Evolutionary conservation across 2,329 filamentous ascomycete species (phyloP).

Genomic region (Epicoccum sorghinum): DNA sequence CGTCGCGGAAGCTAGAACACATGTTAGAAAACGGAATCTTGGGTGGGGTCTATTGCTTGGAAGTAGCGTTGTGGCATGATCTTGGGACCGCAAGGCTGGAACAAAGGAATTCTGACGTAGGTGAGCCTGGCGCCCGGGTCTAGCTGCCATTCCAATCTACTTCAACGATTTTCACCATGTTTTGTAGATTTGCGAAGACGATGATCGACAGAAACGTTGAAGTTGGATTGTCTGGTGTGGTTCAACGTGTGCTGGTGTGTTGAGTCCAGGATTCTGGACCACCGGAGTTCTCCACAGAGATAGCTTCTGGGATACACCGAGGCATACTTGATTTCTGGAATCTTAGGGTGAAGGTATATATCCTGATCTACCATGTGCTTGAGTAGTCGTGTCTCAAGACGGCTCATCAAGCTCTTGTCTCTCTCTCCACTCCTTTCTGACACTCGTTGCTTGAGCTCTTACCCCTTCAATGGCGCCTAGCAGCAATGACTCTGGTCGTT

Average conservation of each 20-base stretch:
- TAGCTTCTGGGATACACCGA: too few relatives aligned
- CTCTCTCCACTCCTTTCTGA: neutral
- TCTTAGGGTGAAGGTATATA: too few relatives aligned
- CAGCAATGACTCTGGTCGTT: neutral
- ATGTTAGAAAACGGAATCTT: neutral
- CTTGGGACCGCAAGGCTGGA: neutral
- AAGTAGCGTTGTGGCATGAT: neutral
- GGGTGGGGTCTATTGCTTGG: neutral
- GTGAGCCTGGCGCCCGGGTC: neutral
- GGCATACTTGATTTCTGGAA: too few relatives aligned
- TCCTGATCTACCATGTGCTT: too few relatives aligned
- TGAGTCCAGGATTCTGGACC: too few relatives aligned
- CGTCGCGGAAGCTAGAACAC: neutral
- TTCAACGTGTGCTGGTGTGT: too few relatives aligned
- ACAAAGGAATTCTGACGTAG: neutral
- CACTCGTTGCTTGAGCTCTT: neutral
- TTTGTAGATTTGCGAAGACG: too few relatives aligned
- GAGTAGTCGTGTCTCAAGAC: too few relatives aligned
- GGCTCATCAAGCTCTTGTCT: neutral
- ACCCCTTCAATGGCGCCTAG: neutral
- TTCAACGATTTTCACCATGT: too few relatives aligned
- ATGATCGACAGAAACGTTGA: too few relatives aligned
- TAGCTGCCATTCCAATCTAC: neutral
- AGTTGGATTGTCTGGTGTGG: too few relatives aligned
- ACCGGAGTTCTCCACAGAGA: too few relatives aligned